Evolutionary conservation across 2,329 filamentous ascomycete genomes (phyloP).

Genomic region (Ophiostoma australiae): DNA sequence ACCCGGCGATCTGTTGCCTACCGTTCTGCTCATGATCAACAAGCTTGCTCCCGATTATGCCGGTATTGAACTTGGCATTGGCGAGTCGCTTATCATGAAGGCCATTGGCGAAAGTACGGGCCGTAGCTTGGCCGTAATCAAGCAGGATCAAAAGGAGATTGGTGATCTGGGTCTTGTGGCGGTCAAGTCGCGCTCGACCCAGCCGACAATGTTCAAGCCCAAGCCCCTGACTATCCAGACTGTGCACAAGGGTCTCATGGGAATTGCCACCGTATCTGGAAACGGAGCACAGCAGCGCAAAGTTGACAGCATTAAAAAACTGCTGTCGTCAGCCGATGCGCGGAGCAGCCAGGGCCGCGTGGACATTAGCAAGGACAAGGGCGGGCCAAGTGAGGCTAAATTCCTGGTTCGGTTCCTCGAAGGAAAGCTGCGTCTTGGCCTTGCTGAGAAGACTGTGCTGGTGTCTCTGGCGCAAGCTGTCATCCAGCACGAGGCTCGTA

Average conservation of each 20-base stretch:
- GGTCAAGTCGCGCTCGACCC: slow-evolving; percentile 89
- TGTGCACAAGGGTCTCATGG: slow-evolving; percentile 82
- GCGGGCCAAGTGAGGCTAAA: slow-evolving; percentile 90
- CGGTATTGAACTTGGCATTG: slow-evolving; percentile 95
- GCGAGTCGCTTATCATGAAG: slow-evolving; percentile 98
- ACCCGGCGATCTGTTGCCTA: slow-evolving; percentile 79
- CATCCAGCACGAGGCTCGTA: slow-evolving; percentile 73
- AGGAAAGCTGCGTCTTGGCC: slow-evolving; percentile 83
- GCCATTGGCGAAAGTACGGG: slow-evolving; percentile 93
- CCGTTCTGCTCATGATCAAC: slow-evolving; percentile 93
- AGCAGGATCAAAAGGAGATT: slow-evolving; percentile 92
- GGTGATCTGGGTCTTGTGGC: slow-evolving; percentile 92
- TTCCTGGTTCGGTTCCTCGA: slow-evolving; percentile 90
- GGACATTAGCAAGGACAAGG: slow-evolving; percentile 88
- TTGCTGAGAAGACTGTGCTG: slow-evolving; percentile 88
- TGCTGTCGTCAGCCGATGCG: slow-evolving; percentile 84
- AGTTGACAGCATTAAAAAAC: slow-evolving; percentile 90
- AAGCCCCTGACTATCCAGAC: slow-evolving; percentile 81
- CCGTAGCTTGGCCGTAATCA: slow-evolving; percentile 81
- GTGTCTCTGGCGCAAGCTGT: slow-evolving; percentile 86
- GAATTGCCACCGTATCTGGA: slow-evolving; percentile 79
- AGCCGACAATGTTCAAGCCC: slow-evolving; percentile 97
- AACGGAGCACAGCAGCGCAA: slow-evolving; percentile 86
- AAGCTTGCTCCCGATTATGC: slow-evolving; percentile 96
- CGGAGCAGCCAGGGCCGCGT: slow-evolving; percentile 68